Conservation (phyloP, 2,329 filamentous ascomycete genomes). For the Laburnicola sp. region DNA sequence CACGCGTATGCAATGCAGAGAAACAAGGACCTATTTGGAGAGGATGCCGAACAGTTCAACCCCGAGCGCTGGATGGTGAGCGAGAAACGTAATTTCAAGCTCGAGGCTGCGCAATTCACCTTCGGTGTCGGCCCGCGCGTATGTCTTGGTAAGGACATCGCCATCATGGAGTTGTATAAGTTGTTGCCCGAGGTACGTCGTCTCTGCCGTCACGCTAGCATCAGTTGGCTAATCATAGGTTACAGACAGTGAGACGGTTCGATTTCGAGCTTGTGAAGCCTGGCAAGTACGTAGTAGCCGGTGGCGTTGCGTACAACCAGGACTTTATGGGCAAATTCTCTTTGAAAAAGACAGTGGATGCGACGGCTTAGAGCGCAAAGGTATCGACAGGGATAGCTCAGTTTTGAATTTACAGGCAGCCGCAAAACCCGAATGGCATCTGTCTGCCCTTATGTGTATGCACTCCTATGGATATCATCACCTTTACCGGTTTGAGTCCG, state of each 20-base stretch:
- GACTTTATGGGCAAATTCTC: conserved; percentile 23
- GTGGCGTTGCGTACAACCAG: conserved; percentile 37
- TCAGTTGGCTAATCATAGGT: not conserved
- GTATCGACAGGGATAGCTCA: no score
- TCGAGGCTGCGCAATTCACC: conserved; percentile 36
- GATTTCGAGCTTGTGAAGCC: conserved; percentile 29
- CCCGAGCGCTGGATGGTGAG: conserved; percentile 48
- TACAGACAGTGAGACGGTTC: conserved; percentile 33
- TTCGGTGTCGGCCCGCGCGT: conserved; percentile 35
- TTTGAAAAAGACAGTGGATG: no score
- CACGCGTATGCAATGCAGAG: conserved; percentile 55
- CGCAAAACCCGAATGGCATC: no score
- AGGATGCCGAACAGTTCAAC: conserved; percentile 46
- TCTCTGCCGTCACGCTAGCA: not conserved
- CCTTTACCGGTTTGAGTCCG: no score
- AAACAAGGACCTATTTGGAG: conserved; percentile 47
- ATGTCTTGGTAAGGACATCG: conserved; percentile 39
- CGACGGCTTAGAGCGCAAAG: no score
- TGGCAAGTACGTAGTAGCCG: conserved; percentile 33
- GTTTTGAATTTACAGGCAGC: no score
- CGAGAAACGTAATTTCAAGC: conserved; percentile 27
- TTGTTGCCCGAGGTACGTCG: conserved; percentile 39
- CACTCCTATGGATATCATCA: no score
- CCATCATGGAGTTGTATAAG: conserved; percentile 37
- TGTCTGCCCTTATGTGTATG: no score